A percentile compares a stretch with the other conserved stretches of the same genome.
phyloP scores from a whole-genome alignment of 495 filamentous ascomycete species.

The Xylaria bambusicola region DNA sequence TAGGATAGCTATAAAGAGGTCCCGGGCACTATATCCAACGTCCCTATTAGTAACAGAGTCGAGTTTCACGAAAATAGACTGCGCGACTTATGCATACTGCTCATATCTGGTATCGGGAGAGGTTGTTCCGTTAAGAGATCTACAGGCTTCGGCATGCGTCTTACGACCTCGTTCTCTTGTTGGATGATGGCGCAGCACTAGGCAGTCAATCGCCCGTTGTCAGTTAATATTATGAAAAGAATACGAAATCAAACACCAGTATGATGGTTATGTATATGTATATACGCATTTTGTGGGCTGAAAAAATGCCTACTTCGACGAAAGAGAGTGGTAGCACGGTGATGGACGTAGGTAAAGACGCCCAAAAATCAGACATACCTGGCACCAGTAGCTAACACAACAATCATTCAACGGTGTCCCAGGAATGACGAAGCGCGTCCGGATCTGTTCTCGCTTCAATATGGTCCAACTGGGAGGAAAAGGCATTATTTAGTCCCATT shows the following conservation, averaged over 20 bases:
- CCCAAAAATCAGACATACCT: neutral
- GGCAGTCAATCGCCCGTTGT: neutral
- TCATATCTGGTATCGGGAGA: constrained; percentile 1
- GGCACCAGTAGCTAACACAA: constrained; percentile 50
- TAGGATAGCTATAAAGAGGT: no score
- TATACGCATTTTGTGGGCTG: no score
- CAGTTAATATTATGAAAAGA: neutral
- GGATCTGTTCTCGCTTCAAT: constrained; percentile 53
- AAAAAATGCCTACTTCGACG: no score
- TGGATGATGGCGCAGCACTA: constrained; percentile 52
- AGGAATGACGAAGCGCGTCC: constrained; percentile 50
- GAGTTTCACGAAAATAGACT: no score
- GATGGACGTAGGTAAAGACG: no score
- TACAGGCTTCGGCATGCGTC: constrained; percentile 9
- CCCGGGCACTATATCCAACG: neutral
- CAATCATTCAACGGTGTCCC: constrained; percentile 52
- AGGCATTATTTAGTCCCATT: constrained; percentile 23
- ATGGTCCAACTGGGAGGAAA: constrained; percentile 40
- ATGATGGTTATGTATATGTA: no score
- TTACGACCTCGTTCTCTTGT: constrained; percentile 53
- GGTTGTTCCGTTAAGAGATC: constrained; percentile 7
- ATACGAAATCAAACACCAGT: neutral
- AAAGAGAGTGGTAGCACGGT: no score
- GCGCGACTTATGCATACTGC: neutral
- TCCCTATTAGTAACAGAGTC: no score